phyloP scores from a whole-genome alignment of 2,329 filamentous ascomycete genomes.

The Ascosphaera apis region DNA sequence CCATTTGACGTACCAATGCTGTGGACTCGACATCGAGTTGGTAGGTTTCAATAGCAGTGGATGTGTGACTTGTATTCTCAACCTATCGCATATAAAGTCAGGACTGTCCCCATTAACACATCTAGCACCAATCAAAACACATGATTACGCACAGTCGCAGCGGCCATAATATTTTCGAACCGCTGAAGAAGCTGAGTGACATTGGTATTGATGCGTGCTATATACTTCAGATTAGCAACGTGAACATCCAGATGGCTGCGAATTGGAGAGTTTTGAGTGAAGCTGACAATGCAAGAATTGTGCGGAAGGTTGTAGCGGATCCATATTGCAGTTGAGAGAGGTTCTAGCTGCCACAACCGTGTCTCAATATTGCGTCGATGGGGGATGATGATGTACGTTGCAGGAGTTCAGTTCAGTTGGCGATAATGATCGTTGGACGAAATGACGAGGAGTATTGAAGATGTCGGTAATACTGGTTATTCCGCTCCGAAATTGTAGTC shows the following conservation, averaged over 20 bases:
- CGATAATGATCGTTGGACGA: too few relatives aligned
- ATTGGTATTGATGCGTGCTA: conserved; percentile 23
- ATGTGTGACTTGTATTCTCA: conserved; percentile 28
- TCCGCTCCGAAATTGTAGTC: too few relatives aligned
- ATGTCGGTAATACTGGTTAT: too few relatives aligned
- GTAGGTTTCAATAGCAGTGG: conserved; percentile 33
- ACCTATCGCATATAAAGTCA: conserved; percentile 15
- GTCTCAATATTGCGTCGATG: too few relatives aligned
- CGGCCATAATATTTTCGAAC: conserved; percentile 32
- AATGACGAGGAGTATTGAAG: too few relatives aligned
- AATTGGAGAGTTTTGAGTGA: conserved; percentile 3
- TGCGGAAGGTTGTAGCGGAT: conserved; percentile 6
- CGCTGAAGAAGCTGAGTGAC: conserved; percentile 26
- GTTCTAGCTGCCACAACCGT: too few relatives aligned
- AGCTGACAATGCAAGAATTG: conserved; percentile 6
- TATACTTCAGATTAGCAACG: not conserved
- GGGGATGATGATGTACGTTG: too few relatives aligned
- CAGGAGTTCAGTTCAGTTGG: too few relatives aligned
- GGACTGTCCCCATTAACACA: conserved; percentile 1
- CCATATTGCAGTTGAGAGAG: too few relatives aligned
- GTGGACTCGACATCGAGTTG: conserved; percentile 36
- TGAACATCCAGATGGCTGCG: not conserved
- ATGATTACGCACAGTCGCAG: conserved; percentile 22
- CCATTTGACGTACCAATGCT: conserved; percentile 24
- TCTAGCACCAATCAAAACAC: not conserved